Evolutionary conservation across 2,329 filamentous ascomycete species (phyloP).

Genomic region (Chaetomium olivaceum): DNA sequence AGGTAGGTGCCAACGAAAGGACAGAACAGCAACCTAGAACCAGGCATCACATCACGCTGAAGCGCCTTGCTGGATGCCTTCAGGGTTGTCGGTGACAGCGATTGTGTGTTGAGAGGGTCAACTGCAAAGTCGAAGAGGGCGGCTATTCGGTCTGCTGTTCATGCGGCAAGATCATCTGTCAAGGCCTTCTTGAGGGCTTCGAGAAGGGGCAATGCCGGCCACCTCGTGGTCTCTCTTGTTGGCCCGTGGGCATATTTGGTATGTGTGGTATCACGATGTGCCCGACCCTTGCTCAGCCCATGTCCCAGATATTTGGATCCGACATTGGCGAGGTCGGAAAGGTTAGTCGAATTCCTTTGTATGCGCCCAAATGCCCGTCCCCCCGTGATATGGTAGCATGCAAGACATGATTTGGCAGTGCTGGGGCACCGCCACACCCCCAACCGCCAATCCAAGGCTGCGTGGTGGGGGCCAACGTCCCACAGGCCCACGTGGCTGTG

Average conservation of each 20-base stretch:
- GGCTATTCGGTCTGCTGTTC: background rate
- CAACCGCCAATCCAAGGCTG: background rate
- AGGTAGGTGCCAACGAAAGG: background rate
- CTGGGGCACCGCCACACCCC: background rate
- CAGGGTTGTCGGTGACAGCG: background rate
- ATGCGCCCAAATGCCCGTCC: background rate
- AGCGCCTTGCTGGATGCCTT: background rate
- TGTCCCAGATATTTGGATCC: background rate
- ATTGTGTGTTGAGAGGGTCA: background rate
- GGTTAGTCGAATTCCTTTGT: too few relatives aligned
- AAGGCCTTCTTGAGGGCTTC: conserved; percentile 2
- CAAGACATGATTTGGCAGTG: background rate
- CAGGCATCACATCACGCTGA: background rate
- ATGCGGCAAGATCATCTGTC: background rate
- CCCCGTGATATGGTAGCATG: background rate
- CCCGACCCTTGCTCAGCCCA: background rate
- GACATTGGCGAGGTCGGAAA: background rate
- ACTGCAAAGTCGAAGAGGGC: background rate
- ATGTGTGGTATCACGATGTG: too few relatives aligned
- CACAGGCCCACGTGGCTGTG: background rate
- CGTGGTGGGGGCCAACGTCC: background rate
- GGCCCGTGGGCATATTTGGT: background rate
- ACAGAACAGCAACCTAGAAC: background rate
- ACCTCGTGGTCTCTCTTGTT: background rate
- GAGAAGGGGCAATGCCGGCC: background rate